Evolutionary conservation across 2,329 filamentous ascomycete species (phyloP), one percentile per base, ranked within the genome.

Genomic region (Lojkania enalia): DNA sequence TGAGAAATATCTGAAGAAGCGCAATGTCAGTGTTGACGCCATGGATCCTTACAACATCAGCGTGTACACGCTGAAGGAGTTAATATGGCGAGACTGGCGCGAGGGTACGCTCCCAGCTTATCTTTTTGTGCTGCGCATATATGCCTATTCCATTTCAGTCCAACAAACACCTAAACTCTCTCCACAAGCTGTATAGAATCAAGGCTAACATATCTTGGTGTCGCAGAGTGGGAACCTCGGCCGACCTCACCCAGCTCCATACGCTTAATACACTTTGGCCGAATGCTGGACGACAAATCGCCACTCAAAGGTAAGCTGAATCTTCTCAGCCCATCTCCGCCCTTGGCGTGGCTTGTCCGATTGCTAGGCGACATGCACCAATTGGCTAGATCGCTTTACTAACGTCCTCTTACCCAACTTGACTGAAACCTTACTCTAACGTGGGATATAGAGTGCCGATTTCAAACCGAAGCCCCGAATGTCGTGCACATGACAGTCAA

Each of bases 401-500:
- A 33, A 15, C 30, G 6, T 35, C 15, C 30, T 33, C 30, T 39
- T 14, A 15, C 12, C 5, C 19, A 14, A 5, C 15, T 5, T 25
- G 36, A 33, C 32, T 20, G 7, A 33, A 9, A 23, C 14, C 20
- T 19, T 11, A 15, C 39, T 36, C 12, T 9, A n/a, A n/a, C n/a
- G n/a, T n/a, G n/a, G n/a, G 33, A 11, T 19, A 20, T 44, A 95
- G 90, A 91, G 55, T 91, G 88, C 62, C 86, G 84, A 49, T 90
- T 95, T 63, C 87, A 82, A 61, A 77, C 78, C 20, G 85, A 90
- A 51, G 76, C 79, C 9, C 82, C 88, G 5, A 95, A 95, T 56
- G 88, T 95, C 20, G 84, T 96, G n/a, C 90, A 96, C 70, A 95
- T 96, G 90, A 92, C 88, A 4, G 84, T 96, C 58, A 87, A 88